These are phyloP conservation scores for Neocatenulostroma microsporum DNA, from an alignment of 2,329 filamentous ascomycete species.

Conservation along the genomic window DNA sequence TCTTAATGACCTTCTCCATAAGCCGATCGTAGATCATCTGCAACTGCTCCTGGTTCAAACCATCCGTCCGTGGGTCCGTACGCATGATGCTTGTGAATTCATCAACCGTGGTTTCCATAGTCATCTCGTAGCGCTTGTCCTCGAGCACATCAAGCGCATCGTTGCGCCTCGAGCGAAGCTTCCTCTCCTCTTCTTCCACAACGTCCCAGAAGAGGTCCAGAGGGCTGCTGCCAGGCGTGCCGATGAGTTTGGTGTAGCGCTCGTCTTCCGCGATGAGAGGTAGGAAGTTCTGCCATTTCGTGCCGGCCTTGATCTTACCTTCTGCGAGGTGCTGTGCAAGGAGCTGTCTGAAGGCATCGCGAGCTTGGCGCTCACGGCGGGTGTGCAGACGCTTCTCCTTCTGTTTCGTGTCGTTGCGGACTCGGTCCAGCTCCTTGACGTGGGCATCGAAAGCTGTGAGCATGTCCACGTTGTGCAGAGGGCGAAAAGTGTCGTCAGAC, in stretches of 20 bases:
- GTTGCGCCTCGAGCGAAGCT: slow-evolving; percentile 26
- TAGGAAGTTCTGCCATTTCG: slow-evolving; percentile 80
- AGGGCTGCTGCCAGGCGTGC: slow-evolving; percentile 55
- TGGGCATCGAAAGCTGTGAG: slow-evolving; percentile 90
- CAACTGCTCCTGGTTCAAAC: slow-evolving; percentile 72
- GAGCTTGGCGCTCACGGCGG: slow-evolving; percentile 74
- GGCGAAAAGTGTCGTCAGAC: slow-evolving; percentile 74
- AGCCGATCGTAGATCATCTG: slow-evolving; percentile 79
- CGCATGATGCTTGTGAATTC: slow-evolving; percentile 78
- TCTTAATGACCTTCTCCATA: slow-evolving; percentile 75
- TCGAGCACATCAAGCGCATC: slow-evolving; percentile 28
- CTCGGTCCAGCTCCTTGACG: slow-evolving; percentile 83
- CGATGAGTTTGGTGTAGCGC: slow-evolving; percentile 75
- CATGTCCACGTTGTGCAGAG: slow-evolving; percentile 80
- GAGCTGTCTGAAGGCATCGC: slow-evolving; percentile 70
- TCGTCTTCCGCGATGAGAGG: slow-evolving; percentile 69
- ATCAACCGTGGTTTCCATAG: slow-evolving; percentile 74
- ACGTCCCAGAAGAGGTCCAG: slow-evolving; percentile 94
- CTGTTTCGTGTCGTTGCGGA: slow-evolving; percentile 85
- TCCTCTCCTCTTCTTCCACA: slow-evolving; percentile 82
- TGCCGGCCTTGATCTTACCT: slow-evolving; percentile 79
- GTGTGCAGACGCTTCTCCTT: slow-evolving; percentile 74
- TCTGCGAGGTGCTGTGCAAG: slow-evolving; percentile 64
- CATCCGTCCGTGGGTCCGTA: slow-evolving; percentile 79
- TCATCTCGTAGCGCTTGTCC: slow-evolving; percentile 90